Base-by-base conservation (phyloP, 805 yeast genomes). In the Saccharomycopsis fermentans region DNA sequence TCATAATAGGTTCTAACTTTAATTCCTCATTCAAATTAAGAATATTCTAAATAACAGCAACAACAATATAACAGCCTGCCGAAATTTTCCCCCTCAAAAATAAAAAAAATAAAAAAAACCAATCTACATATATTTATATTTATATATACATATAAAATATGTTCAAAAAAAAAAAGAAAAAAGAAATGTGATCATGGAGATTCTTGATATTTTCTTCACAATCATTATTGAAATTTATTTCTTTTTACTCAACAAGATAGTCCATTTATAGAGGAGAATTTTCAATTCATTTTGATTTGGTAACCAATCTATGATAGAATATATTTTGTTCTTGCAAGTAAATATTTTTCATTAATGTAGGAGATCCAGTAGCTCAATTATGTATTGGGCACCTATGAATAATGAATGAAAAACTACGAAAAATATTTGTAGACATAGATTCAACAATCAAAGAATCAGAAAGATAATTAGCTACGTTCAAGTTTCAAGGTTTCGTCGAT, bases 401-500 rank as follows among this genome's bases (percentile, higher is more conserved):
- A n/a, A n/a, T 27, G 8, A 32, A 32, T 9, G 8, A 6, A 32
- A 32, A 32, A 6, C 8, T 2, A 32, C 35, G 8, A 32, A 14
- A 32, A 32, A 9, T 9, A 32, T 14, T 9, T 9, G 12, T 32
- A 32, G 35, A 9, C 12, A 32, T 32, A 4, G 35, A 32, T 27
- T 27, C n/a, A 29, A 29, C 9, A 32, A 9, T 9, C 12, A 32
- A 32, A 9, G 17, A 26, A 17, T 17, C 5, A 21, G 14, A 14
- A 43, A 24, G 24, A 8, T 16, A 11, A 14, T 21, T 37, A 17
- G 4, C 17, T 43, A 43, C 11, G 50, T 43, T 53, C 29, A 21
- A 51, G 43, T 6, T 29, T 48, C 11, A 90, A 92, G 39, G 86
- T 81, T 58, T 80, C 81, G 65, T 90, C 97, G 55, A 94, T 94